Conservation (phyloP, 1,139 yeast species). For the Suhomyces terraborum region DNA sequence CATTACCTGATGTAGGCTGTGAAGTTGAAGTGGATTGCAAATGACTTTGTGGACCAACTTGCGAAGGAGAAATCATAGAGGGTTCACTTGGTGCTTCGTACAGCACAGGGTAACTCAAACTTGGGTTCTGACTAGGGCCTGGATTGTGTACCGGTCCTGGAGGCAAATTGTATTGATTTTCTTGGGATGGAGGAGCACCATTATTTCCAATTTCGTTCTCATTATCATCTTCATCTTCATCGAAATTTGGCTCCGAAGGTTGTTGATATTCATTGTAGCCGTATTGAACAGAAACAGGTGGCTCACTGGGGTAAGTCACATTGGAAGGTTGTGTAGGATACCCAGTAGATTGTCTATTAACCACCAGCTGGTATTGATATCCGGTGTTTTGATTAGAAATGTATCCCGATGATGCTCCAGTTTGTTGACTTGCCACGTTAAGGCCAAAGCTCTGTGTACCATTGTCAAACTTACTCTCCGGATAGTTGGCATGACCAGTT, state of each 20-base stretch:
- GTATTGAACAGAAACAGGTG: not conserved
- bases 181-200: not conserved
- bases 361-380: conserved; percentile 2
- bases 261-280: conserved; percentile 9
- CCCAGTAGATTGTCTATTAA: conserved; percentile 4
- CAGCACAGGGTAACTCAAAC: conserved; percentile 12
- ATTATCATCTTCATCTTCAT: conserved; percentile 11
- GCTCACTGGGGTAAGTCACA: not conserved
- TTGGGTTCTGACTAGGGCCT: not conserved
- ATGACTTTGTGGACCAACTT: too few relatives aligned
- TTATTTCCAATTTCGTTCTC: not conserved
- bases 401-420: conserved; percentile 5
- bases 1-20: too few relatives aligned
- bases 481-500: conserved; percentile 3
- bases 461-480: not conserved
- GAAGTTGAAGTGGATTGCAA: too few relatives aligned
- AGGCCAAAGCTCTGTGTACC: not conserved
- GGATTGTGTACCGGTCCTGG: not conserved
- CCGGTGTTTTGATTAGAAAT: conserved; percentile 14
- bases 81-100: conserved; percentile 3
- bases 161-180: not conserved
- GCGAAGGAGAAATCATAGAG: not conserved
- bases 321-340: conserved; percentile 2
- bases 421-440: not conserved
- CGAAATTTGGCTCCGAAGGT: conserved; percentile 18